Conservation (phyloP, 225 moss, liverwort and hornwort genomes). For the Thuidium tamariscinum region DNA sequence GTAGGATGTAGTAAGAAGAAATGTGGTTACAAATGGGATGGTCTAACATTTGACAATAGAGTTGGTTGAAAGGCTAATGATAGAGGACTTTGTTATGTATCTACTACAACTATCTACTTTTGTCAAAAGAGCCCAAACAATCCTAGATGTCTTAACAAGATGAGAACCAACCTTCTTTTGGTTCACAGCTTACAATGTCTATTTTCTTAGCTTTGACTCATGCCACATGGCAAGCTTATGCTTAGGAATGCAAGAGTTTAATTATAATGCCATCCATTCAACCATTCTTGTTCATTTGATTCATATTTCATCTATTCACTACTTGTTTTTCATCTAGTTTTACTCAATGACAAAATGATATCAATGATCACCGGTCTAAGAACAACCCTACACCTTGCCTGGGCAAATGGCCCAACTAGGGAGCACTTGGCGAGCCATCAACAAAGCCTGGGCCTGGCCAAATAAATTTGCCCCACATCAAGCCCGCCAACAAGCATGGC, state of each 20-base stretch:
- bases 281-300: background rate
- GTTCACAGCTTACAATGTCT: background rate
- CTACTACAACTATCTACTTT: background rate
- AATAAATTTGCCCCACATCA: too few relatives aligned
- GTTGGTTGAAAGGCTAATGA: background rate
- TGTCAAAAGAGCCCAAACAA: background rate
- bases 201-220: rapidly evolving
- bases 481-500: too few relatives aligned
- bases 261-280: background rate
- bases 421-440: too few relatives aligned
- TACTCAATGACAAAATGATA: too few relatives aligned
- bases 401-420: too few relatives aligned
- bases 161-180: background rate
- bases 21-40: background rate
- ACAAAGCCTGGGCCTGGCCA: too few relatives aligned
- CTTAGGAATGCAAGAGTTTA: background rate
- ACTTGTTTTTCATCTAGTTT: background rate
- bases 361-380: too few relatives aligned
- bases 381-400: too few relatives aligned
- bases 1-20: background rate
- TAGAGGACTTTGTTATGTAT: background rate
- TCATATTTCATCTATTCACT: background rate
- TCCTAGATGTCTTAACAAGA: rapidly evolving
- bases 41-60: background rate
- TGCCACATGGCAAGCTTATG: background rate